Evolutionary conservation across 768 basidiomycete species (phyloP).

Genomic region (Cubamyces sp.): DNA sequence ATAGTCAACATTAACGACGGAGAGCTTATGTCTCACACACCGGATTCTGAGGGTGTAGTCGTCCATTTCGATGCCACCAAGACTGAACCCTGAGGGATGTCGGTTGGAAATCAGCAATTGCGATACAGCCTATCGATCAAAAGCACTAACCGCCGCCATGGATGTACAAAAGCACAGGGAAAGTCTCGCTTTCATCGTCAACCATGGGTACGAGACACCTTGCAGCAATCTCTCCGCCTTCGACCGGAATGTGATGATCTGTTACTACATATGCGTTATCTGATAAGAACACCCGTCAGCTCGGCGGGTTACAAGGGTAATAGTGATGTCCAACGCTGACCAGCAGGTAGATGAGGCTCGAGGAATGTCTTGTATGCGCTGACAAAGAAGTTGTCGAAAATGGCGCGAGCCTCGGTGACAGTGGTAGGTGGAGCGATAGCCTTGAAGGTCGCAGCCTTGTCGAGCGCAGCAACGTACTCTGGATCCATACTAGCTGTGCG

Average conservation of each 20-base stretch:
- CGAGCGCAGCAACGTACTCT: not conserved
- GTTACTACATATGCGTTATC: not conserved
- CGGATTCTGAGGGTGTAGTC: conserved; percentile 27
- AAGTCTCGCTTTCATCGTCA: not conserved
- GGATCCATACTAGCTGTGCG: not conserved
- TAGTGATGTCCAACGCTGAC: not conserved
- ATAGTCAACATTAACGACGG: conserved; percentile 29
- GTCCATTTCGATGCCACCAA: conserved; percentile 23
- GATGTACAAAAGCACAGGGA: conserved; percentile 15
- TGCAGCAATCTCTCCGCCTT: conserved; percentile 6
- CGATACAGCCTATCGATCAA: too few species aligned
- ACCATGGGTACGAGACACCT: not conserved
- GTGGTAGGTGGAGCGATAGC: not conserved
- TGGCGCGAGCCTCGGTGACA: not conserved
- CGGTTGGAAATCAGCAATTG: not conserved
- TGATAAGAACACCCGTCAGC: not conserved
- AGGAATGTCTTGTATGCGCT: not conserved
- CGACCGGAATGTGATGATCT: conserved; percentile 1
- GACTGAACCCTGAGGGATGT: conserved; percentile 9
- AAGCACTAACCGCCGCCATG: conserved; percentile 23
- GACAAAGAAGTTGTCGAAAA: not conserved
- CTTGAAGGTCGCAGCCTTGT: not conserved
- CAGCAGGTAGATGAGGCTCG: not conserved
- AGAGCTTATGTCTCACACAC: conserved; percentile 24
- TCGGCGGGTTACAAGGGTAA: too few species aligned